Evolutionary conservation across 2,329 filamentous ascomycete species (phyloP), one percentile per base, ranked within the genome.

Genomic region (Leptographium radiaticola): DNA sequence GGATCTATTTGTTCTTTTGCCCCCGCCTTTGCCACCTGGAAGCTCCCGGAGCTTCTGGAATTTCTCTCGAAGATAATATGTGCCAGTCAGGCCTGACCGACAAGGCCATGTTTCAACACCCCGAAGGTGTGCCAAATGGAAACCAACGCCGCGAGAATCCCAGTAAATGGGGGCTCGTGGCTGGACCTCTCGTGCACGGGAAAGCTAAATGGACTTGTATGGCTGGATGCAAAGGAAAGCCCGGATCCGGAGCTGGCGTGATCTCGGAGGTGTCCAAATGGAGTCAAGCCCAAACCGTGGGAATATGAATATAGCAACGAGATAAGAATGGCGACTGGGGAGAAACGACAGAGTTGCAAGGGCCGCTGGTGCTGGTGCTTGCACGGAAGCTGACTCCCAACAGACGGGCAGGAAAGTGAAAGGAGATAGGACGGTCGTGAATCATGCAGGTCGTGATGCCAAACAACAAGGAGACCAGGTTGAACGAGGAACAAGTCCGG

Each of bases 81-180:
- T 34, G 44, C 54, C 57, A 59, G 53, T 53, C 54, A 58, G 57
- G 51, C 53, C 54, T 56, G 56, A 55, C 56, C 50, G 53, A 52
- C 44, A 50, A 42, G 53, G 56, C 54, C 54, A 55, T 45, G 34
- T 38, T 51, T 34, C 52, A 39, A 31, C 53, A 50, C 51, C 34
- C 49, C 25, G 50, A n/a, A 20, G 49, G 49, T 20, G 49, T 13
- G 6, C 16, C 38, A 33, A 43, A 18, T 12, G n/a, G 1, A 33
- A 43, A 33, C 30, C 9, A 45, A 13, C 12, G 31, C 20, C 20
- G 30, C 12, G 34, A 10, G 34, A 36, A 13, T 13, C 34, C 25
- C 25, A 25, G 25, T 25, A 25, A 25, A 25, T 25, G 25, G 25
- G 25, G 25, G 25, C 25, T 25, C 25, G 25, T 25, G 34, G 34